Percentiles rank a stretch among this genome's conserved stretches.
phyloP scores from a whole-genome alignment of 2,329 filamentous ascomycete genomes.

The Apiospora phragmitis region DNA sequence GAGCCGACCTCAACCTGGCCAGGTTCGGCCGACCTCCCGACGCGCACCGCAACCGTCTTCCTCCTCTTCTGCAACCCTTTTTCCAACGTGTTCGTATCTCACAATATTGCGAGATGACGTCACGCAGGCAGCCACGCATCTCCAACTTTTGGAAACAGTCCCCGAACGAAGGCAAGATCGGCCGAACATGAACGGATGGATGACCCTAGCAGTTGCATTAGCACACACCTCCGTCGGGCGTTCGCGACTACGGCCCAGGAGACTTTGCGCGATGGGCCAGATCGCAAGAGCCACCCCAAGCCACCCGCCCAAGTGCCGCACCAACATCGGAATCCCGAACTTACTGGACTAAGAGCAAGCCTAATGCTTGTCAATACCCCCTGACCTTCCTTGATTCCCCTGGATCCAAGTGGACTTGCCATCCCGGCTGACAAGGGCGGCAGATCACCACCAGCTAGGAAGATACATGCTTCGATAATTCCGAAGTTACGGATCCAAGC shows the following conservation, averaged over 20 bases:
- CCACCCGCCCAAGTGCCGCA: neutral
- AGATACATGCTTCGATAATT: neutral
- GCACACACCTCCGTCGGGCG: neutral
- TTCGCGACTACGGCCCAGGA: neutral
- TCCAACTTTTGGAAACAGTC: neutral
- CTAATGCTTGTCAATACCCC: neutral
- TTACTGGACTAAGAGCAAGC: neutral
- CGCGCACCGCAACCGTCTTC: neutral
- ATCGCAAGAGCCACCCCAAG: neutral
- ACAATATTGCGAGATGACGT: neutral
- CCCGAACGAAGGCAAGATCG: neutral
- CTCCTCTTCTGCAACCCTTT: neutral
- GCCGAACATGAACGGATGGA: neutral
- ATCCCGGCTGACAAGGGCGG: neutral
- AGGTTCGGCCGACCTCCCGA: neutral
- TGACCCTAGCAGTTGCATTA: neutral
- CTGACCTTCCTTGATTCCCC: neutral
- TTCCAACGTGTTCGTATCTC: neutral
- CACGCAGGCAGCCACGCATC: neutral
- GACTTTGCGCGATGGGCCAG: neutral
- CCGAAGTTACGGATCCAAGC: neutral
- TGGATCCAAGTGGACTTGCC: neutral
- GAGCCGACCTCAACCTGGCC: neutral
- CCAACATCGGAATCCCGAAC: conserved; percentile 1
- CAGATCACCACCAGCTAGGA: neutral